Percentiles rank a stretch among this genome's conserved stretches.
phyloP scores from a whole-genome alignment of 768 basidiomycete species.

The Suillus occidentalis region DNA sequence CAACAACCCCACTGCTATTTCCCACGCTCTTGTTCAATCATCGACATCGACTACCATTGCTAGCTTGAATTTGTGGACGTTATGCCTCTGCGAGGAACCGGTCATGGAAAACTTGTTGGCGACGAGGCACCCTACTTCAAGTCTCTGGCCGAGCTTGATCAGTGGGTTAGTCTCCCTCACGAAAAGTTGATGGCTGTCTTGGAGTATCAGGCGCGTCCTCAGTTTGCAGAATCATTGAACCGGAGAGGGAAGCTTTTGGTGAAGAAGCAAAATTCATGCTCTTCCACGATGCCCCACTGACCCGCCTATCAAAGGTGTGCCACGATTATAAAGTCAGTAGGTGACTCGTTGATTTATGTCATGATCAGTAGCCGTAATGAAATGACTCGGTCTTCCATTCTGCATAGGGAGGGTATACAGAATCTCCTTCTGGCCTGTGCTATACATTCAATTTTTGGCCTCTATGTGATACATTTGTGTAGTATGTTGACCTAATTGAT shows the following conservation, averaged over 20 bases:
- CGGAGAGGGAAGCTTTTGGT: constrained; percentile 61
- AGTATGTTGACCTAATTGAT: constrained; percentile 46
- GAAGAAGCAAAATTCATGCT: constrained; percentile 21
- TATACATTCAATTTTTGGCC: constrained; percentile 87
- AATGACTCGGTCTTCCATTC: constrained; percentile 18
- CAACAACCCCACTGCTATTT: constrained; percentile 17
- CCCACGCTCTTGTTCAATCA: constrained; percentile 28
- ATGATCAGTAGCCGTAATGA: constrained; percentile 20
- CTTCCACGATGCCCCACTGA: constrained; percentile 19
- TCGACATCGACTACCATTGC: constrained; percentile 19
- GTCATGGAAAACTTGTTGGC: constrained; percentile 23
- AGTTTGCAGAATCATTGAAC: constrained; percentile 16
- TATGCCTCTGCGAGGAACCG: constrained; percentile 29
- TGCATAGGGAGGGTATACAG: constrained; percentile 73
- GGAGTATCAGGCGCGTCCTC: constrained; percentile 36
- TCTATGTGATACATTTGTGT: constrained; percentile 67
- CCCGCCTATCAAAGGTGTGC: constrained; percentile 25
- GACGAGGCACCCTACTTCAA: constrained; percentile 48
- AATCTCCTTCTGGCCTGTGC: constrained; percentile 55
- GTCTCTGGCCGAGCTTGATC: constrained; percentile 57
- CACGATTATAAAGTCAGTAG: constrained; percentile 34
- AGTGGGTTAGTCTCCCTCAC: constrained; percentile 44
- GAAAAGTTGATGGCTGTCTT: constrained; percentile 42
- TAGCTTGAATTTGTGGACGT: constrained; percentile 1
- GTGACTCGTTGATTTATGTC: constrained; percentile 20